phyloP scores from a whole-genome alignment of 2,329 filamentous ascomycete genomes.

The Paramyrothecium sp. region DNA sequence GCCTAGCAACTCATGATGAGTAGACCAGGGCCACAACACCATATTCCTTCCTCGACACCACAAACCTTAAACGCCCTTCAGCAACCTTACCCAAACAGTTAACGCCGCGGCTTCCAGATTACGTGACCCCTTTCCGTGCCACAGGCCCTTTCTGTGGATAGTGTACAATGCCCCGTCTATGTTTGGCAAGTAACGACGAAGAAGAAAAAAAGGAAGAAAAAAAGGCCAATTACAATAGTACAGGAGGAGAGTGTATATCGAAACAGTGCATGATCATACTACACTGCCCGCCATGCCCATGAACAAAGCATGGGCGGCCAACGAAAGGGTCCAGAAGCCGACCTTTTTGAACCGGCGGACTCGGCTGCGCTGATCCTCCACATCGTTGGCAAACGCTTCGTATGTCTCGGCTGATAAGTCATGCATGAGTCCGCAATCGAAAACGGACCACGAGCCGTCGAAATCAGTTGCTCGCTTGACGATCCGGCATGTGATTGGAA shows the following conservation, averaged over 20 bases:
- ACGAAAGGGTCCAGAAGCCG: slow-evolving; percentile 90
- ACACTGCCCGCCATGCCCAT: slow-evolving; percentile 89
- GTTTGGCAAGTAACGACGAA: not conserved
- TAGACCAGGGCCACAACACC: too few species aligned
- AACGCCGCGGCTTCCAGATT: too few species aligned
- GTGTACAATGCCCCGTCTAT: not conserved
- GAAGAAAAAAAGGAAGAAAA: not conserved
- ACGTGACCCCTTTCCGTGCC: too few species aligned
- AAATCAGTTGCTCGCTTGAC: slow-evolving; percentile 89
- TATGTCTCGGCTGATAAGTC: slow-evolving; percentile 93
- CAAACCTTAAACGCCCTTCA: too few species aligned
- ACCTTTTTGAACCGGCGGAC: slow-evolving; percentile 91
- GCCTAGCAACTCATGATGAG: too few species aligned
- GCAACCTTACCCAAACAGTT: too few species aligned
- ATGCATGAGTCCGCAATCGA: slow-evolving; percentile 90
- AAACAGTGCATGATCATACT: slow-evolving; percentile 33
- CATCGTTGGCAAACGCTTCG: slow-evolving; percentile 87
- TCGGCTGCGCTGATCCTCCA: slow-evolving; percentile 83
- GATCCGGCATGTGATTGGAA: slow-evolving; percentile 90
- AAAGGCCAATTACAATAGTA: not conserved
- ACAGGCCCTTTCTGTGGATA: too few species aligned
- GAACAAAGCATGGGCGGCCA: slow-evolving; percentile 90
- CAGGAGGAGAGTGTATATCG: not conserved
- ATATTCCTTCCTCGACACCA: too few species aligned
- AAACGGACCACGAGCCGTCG: slow-evolving; percentile 92